These are phyloP conservation scores for Hibiscus trionum DNA, from an alignment of 345 rosid genomes.

Conservation along the genomic window DNA sequence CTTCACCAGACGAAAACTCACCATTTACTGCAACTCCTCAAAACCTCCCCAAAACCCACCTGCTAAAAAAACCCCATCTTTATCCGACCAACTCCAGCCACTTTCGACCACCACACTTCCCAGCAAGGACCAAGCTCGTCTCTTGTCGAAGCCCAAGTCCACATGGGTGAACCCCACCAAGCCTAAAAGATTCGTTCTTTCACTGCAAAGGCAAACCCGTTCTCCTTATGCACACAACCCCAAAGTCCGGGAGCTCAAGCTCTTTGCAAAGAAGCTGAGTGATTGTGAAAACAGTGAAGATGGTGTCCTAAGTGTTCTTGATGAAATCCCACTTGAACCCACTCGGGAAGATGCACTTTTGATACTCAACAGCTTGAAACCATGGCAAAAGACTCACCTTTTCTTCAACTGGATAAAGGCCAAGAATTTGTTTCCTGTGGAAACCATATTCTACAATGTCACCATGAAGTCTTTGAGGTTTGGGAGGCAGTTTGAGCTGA, in stretches of 20 bases:
- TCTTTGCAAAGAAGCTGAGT: slow-evolving; percentile 62
- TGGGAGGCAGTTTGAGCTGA: slow-evolving; percentile 75
- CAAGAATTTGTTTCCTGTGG: slow-evolving; percentile 67
- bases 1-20: slow-evolving; percentile 28
- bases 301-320: slow-evolving; percentile 41
- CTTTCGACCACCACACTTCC: slow-evolving; percentile 57
- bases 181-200: slow-evolving; percentile 81
- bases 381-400: slow-evolving; percentile 60
- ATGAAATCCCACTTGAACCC: slow-evolving; percentile 50
- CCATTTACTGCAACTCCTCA: slow-evolving; percentile 35
- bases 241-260: slow-evolving; percentile 47
- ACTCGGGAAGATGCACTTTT: slow-evolving; percentile 58
- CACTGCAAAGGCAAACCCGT: slow-evolving; percentile 70
- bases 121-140: slow-evolving; percentile 24
- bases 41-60: slow-evolving; percentile 28
- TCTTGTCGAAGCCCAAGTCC: slow-evolving; percentile 68
- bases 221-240: slow-evolving; percentile 59
- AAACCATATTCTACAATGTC: slow-evolving; percentile 73
- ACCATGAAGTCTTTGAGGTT: slow-evolving; percentile 78
- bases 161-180: slow-evolving; percentile 77
- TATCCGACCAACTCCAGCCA: slow-evolving; percentile 81
- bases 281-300: slow-evolving; percentile 39
- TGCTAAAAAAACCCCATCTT: slow-evolving; percentile 42
- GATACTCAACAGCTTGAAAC: slow-evolving; percentile 55
- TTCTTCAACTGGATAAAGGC: slow-evolving; percentile 72